Evolutionary conservation across 31 red algal species (phyloP), one percentile per base, ranked within the genome.

Genomic region (Porphyra umbilicalis): DNA sequence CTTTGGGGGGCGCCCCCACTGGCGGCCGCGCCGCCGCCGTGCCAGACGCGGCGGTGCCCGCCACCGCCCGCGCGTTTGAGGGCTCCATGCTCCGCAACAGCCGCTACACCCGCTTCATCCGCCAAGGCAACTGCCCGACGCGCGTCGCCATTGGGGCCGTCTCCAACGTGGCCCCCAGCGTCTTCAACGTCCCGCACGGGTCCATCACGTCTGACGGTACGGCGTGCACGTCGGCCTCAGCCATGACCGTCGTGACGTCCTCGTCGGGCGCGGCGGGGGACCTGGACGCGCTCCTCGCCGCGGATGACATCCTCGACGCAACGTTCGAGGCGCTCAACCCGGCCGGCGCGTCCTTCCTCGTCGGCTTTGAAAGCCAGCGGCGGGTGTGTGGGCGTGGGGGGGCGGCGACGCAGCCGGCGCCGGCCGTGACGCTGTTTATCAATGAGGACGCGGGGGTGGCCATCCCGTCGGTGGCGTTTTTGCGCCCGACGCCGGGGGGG

Each of bases 281-380:
- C 25, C 57, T 71, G 25, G 4, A 71, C 25, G 25, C 57, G 3
- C 57, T 71, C 57, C 57, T 71, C 20, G 57, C 57, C 18, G 57
- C 25, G 11, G 57, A 71, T 25, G 57, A 10, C 0, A 71, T 71
- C 57, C 57, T 71, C 2, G 57, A 71, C 57, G 57, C 57, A 0
- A 83, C 88, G 31, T 44, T 84, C 33, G 68, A 34, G 9, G 90
- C 81, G 10, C 84, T 92, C 75, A 76, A 85, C 2, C 37, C 40
- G 0, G 82, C 84, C 67, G 84, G 80, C 33, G 90, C 90, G 34
- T 85, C 90, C 35, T 92, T 88, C 82, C 84, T 92, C 81, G 39
- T 92, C 38, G 90, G 85, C 37, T 84, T 88, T 44, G 90, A 92
- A 25, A 81, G 81, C 71, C 35, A 37, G 36, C 78, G 39, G 38